Evolutionary conservation across 495 filamentous ascomycete genomes (phyloP).

Genomic region (Podospora conica): DNA sequence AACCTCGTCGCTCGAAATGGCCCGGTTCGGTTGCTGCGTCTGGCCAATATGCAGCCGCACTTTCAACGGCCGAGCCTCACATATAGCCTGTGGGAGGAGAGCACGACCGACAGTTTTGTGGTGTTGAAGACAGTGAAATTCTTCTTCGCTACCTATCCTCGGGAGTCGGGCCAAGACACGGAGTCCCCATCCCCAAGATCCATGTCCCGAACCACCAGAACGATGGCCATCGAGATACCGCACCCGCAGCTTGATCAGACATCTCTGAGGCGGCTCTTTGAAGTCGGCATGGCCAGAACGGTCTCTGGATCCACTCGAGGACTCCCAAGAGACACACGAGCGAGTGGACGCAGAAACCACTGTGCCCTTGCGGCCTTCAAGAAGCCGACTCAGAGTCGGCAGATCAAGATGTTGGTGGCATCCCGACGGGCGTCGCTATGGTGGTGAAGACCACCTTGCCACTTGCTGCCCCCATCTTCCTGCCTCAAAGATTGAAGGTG

Average conservation of each 20-base stretch:
- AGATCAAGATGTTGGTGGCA: not conserved
- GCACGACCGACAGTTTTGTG: not conserved
- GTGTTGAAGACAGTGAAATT: not conserved
- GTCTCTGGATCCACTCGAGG: not conserved
- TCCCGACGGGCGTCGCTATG: not conserved
- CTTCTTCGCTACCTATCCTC: not conserved
- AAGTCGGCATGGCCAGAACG: not conserved
- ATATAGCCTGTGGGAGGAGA: not conserved
- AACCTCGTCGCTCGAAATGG: not conserved
- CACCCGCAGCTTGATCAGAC: not conserved
- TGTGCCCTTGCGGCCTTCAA: not conserved
- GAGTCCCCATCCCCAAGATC: not conserved
- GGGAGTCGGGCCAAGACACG: not conserved
- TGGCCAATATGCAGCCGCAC: not conserved
- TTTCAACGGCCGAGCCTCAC: not conserved
- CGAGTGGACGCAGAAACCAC: not conserved
- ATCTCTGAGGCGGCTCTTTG: not conserved
- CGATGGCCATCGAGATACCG: not conserved
- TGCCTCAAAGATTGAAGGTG: not conserved
- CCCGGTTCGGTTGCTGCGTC: not conserved
- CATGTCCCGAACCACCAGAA: not conserved
- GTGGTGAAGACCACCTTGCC: no score
- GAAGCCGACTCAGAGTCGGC: not conserved
- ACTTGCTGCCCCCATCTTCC: not conserved
- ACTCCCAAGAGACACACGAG: not conserved